phyloP scores from a whole-genome alignment of 129 eudicot genomes.

The Apium graveolens region DNA sequence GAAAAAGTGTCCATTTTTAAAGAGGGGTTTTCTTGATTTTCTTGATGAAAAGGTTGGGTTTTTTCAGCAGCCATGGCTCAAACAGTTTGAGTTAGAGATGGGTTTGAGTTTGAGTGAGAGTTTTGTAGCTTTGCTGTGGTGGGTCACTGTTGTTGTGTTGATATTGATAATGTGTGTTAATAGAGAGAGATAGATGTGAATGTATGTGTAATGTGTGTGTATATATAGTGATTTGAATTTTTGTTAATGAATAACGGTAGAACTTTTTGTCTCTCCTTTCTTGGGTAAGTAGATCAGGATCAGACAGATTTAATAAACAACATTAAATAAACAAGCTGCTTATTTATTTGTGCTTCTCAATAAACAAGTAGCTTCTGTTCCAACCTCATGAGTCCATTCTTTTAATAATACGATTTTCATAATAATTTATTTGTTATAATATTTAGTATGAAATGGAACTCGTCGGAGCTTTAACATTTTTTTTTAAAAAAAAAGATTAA shows the following conservation, averaged over 20 bases:
- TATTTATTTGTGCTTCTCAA: too few species aligned
- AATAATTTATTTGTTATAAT: too few species aligned
- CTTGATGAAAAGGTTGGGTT: constrained; percentile 9
- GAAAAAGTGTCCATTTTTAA: constrained; percentile 25
- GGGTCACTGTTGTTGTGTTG: not conserved
- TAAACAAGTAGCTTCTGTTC: too few species aligned
- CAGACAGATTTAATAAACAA: not conserved
- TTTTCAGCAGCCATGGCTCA: constrained; percentile 24
- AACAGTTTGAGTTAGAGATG: not conserved
- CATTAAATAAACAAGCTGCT: not conserved
- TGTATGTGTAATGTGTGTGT: too few species aligned
- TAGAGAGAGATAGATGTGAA: not conserved
- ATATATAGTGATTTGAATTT: not conserved
- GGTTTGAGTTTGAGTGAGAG: not conserved
- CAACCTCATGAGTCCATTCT: too few species aligned
- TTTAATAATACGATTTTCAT: too few species aligned
- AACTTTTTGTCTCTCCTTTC: not conserved
- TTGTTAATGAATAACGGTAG: not conserved
- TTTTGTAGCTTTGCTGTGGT: constrained; percentile 2
- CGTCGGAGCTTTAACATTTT: too few species aligned
- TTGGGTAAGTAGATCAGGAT: not conserved
- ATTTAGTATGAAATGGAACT: too few species aligned
- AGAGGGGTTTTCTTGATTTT: constrained; percentile 14
- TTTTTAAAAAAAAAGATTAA: too few species aligned
- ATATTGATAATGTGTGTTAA: not conserved